A percentile compares a stretch with the other conserved stretches of the same genome.
Evolutionary conservation across 1,284 basidiomycete genomes (phyloP).

Genomic region (Vanrija humicola): DNA sequence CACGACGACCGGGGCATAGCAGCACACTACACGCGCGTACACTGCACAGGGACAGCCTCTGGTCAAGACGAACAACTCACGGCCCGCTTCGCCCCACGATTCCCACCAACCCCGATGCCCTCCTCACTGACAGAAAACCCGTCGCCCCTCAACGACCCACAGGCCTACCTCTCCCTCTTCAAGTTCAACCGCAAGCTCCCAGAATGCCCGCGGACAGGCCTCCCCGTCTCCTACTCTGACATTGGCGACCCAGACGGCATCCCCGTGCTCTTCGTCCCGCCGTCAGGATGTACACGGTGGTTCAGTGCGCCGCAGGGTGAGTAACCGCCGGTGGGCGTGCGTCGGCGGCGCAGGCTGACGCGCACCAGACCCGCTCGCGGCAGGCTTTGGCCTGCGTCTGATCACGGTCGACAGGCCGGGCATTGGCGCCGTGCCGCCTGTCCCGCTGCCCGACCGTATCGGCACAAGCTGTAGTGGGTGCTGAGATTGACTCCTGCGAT

Average conservation of each 20-base stretch:
- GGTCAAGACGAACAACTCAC: too few species aligned
- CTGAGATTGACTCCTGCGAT: background rate
- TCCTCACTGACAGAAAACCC: slow-evolving; percentile 1
- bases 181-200: slow-evolving; percentile 36
- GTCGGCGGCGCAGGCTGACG: background rate
- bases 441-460: slow-evolving; percentile 34
- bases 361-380: slow-evolving; percentile 35
- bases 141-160: slow-evolving; percentile 31
- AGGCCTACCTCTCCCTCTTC: slow-evolving; percentile 27
- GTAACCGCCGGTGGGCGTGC: slow-evolving; percentile 4
- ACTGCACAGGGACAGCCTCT: too few species aligned
- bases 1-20: too few species aligned
- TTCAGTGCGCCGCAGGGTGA: slow-evolving; percentile 42
- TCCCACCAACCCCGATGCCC: background rate
- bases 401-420: slow-evolving; percentile 44
- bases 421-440: slow-evolving; percentile 34
- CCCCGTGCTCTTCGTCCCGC: slow-evolving; percentile 36
- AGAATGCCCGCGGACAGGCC: slow-evolving; percentile 34
- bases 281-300: slow-evolving; percentile 43
- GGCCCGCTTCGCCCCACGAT: too few species aligned
- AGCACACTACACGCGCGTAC: too few species aligned
- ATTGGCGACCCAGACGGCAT: slow-evolving; percentile 40
- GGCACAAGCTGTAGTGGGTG: slow-evolving; percentile 33
- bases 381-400: slow-evolving; percentile 34
- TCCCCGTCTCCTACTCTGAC: slow-evolving; percentile 37